Evolutionary conservation across 208 protist species (phyloP), one percentile per base, ranked within the genome.

Genomic region (Leishmania martiniquensis): DNA sequence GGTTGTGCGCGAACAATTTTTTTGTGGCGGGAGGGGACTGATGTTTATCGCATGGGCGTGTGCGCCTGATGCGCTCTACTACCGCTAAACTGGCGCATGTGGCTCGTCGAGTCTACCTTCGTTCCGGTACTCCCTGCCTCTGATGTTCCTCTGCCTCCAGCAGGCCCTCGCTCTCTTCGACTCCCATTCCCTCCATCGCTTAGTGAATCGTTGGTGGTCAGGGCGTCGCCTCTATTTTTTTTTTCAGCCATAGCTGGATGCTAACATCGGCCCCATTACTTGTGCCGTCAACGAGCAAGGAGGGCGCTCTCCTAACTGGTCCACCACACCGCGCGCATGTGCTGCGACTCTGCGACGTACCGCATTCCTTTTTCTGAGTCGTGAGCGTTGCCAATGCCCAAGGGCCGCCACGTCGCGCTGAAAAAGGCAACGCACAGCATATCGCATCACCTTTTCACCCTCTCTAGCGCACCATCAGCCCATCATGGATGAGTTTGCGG

Each of bases 401-500:
- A 13, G 9, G 12, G 57, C 34, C 39, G 5, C 37, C 37, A 42
- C 32, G 22, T 47, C 63, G 44, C 62, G 32, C 57, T 57, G 45
- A 59, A 17, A 59, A 9, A 55, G 32, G 25, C 37, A 49, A 55
- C 34, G n/a, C 25, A 39, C 51, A 74, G 34, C 22, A 1, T 49
- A 29, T 69, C n/a, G 15, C 39, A 34, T 32, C 39, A 49, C 10
- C 25, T 32, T 10, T 45, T 4, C 65, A 15, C 32, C 42, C 22
- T 51, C 20, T 32, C 47, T 13, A 69, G 47, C 25, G 25, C 12
- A 15, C 29, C n/a, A n/a, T n/a, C 47, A 57, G 67, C 44, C 12
- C 67, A 44, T 37, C 22, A 91, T 93, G 87, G 75, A 47, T 15
- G 83, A 89, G n/a, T 89, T 81, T 70, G 72, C 54, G 25, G 88